A percentile compares a stretch with the other conserved stretches of the same genome.
phyloP scores from a whole-genome alignment of 2,329 filamentous ascomycete genomes.

The Venturia effusa region DNA sequence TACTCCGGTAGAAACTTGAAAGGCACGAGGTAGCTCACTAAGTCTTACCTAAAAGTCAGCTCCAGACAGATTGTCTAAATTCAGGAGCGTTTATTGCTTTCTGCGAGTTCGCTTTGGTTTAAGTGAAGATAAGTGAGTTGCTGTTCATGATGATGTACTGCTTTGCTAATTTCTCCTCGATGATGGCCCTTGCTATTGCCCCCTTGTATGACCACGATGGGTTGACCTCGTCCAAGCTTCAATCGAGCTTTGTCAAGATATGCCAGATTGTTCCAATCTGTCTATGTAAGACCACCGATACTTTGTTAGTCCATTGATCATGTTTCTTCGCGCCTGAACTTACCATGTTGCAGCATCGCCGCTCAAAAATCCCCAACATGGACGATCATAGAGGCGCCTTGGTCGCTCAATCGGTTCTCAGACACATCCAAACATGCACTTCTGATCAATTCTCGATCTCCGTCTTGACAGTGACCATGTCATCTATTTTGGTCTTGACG shows the following conservation, averaged over 20 bases:
- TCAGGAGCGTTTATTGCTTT: too few species aligned
- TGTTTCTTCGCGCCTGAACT: not conserved
- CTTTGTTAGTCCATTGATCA: not conserved
- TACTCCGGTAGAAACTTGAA: too few species aligned
- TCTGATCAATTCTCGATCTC: not conserved
- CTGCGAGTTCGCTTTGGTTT: too few species aligned
- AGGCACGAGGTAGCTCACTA: too few species aligned
- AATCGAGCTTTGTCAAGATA: not conserved
- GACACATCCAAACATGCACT: not conserved
- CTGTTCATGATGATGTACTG: not conserved
- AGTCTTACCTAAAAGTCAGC: too few species aligned
- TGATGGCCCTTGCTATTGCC: not conserved
- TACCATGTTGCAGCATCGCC: not conserved
- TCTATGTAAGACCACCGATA: not conserved
- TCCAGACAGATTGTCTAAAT: too few species aligned
- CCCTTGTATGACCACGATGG: too few species aligned
- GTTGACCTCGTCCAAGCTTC: not conserved
- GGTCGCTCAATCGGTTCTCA: not conserved
- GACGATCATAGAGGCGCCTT: not conserved
- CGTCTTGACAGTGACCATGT: not conserved
- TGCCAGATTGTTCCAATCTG: not conserved
- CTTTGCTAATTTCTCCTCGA: not conserved
- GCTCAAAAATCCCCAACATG: not conserved
- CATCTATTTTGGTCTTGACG: not conserved
- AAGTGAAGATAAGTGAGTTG: not conserved